Base-by-base conservation (phyloP, 2,329 filamentous ascomycete species). In the Sporothrix mexicana region DNA sequence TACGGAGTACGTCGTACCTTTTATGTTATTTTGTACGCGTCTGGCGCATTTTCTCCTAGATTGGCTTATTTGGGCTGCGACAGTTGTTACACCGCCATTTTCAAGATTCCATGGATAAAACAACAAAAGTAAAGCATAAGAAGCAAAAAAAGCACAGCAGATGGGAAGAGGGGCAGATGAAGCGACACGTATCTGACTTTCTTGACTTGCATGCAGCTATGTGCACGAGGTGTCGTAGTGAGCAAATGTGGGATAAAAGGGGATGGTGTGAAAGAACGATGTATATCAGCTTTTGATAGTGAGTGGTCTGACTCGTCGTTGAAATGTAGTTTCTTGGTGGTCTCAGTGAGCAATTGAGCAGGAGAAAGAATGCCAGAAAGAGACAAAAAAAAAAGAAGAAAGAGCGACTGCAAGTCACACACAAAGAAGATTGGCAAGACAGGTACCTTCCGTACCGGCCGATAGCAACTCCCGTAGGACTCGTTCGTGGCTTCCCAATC, bases 61-160 rank as follows among this genome's bases (percentile, higher is more conserved):
- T 4, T 7, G 3, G n/a, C 61, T 30, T 30, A 9, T 20, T 41
- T 51, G 43, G 62, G 45, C 12, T 53, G 66, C 36, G 17, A 8
- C 47, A 68, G 17, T n/a, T 23, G 43, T 66, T 71, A 20, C 59
- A 71, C 70, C 70, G 70, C 70, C 20, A 55, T 66, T 66, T 55
- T 49, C 41, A 13, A 70, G n/a, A 49, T 8, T 23, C 10, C 15
- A 20, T 13, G 20, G 51, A 17, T 12, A 55, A 55, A 55, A 55
- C 23, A 25, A 55, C 9, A 3, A 12, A 8, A 55, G 13, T 25
- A 55, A 15, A 51, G 6, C n/a, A 51, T 51, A 51, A 7, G 15
- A 20, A 45, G 15, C 4, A 45, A 12, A 47, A 3, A 41, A 66
- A 25, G 41, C 15, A n/a, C 23, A 41, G 20, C 23, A 49, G 15